Percentiles rank a stretch among this genome's conserved stretches.
Evolutionary conservation across 202 grass and related monocot genomes (phyloP).

Genomic region (Dendrocalamus latiflorus): DNA sequence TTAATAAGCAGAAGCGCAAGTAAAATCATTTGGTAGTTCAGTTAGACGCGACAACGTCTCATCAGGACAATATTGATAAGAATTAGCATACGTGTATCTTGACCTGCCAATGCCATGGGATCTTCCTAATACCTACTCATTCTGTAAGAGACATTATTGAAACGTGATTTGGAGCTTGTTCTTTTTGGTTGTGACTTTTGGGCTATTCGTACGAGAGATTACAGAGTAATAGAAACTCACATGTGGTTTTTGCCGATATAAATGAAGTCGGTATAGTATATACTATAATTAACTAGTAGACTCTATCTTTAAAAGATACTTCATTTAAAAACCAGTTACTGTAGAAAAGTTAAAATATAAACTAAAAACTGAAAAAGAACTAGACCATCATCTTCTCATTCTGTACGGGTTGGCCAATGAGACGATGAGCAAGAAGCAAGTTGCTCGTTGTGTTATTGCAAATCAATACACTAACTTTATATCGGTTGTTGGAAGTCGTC

Average conservation of each 20-base stretch:
- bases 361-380: too few species aligned
- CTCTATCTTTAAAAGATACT: too few species aligned
- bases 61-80: constrained; percentile 9
- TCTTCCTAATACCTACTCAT: not conserved
- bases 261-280: too few species aligned
- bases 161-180: too few species aligned
- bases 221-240: too few species aligned
- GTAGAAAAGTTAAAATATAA: too few species aligned
- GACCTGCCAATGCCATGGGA: constrained; percentile 2
- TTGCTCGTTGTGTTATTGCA: not conserved
- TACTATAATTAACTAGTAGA: too few species aligned
- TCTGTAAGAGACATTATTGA: not conserved
- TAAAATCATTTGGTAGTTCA: constrained; percentile 3
- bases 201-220: too few species aligned
- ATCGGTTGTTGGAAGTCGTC: not conserved
- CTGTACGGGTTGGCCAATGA: not conserved
- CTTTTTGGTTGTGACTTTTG: too few species aligned
- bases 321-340: too few species aligned
- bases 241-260: too few species aligned
- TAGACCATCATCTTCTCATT: constrained; percentile 16
- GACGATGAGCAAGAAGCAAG: not conserved
- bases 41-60: not conserved
- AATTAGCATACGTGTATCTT: constrained; percentile 34
- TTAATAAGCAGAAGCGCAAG: not conserved
- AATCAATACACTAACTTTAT: not conserved